Percentiles rank a stretch among this genome's conserved stretches.
phyloP scores from a whole-genome alignment of 768 basidiomycete species.

The Kwoniella sp. region DNA sequence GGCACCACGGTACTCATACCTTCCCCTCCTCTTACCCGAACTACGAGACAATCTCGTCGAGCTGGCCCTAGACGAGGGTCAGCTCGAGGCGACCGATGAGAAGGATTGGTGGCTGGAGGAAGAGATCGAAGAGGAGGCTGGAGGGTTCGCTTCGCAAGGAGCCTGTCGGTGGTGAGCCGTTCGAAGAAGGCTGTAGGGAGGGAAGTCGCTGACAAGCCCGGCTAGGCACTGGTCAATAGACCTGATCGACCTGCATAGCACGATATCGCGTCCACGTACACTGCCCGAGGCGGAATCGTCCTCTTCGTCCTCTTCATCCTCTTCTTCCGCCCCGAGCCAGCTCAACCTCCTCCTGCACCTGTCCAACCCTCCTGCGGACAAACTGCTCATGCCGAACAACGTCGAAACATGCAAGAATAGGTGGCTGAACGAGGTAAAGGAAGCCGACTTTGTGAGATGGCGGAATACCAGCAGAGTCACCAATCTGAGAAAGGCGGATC shows the following conservation, averaged over 20 bases:
- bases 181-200: neutral
- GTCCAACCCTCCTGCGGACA: slow-evolving; percentile 78
- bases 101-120: slow-evolving; percentile 98
- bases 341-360: slow-evolving; percentile 77
- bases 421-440: slow-evolving; percentile 93
- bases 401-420: slow-evolving; percentile 85
- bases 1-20: slow-evolving; percentile 86
- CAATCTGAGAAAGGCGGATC: slow-evolving; percentile 78
- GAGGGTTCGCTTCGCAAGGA: slow-evolving; percentile 35
- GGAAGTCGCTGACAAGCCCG: neutral
- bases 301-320: slow-evolving; percentile 56
- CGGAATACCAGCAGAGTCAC: slow-evolving; percentile 93
- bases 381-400: slow-evolving; percentile 71
- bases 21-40: slow-evolving; percentile 84
- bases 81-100: slow-evolving; percentile 69
- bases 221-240: slow-evolving; percentile 97
- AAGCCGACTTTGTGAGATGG: slow-evolving; percentile 96
- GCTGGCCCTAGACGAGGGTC: slow-evolving; percentile 83
- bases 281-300: slow-evolving; percentile 48
- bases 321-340: slow-evolving; percentile 27
- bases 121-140: slow-evolving; percentile 19
- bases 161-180: slow-evolving; percentile 66
- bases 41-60: slow-evolving; percentile 83
- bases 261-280: slow-evolving; percentile 44
- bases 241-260: slow-evolving; percentile 69